Base-by-base conservation (phyloP, 371 early-diverging fungal species). In the Rhizopus stolonifer region DNA sequence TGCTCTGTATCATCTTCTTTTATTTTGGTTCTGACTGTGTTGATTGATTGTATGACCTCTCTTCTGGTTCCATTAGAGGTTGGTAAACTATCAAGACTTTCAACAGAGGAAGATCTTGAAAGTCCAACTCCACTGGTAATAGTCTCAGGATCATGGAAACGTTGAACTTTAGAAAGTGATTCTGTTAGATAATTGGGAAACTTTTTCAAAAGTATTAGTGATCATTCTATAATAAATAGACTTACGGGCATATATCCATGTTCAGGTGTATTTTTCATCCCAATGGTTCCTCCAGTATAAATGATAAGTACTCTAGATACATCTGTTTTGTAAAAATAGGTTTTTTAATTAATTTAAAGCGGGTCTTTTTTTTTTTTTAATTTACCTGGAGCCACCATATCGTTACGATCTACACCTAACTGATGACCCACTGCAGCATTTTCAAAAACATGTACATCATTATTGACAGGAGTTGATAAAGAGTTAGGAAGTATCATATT, bases 271-370 rank as follows among this genome's bases (percentile, higher is more conserved):
- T 91, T 80, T 60, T 86, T 87, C 97, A 95, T 95, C 23, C 96
- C 99, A 63, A 97, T 96, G 0, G 99, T 98, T 6, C 93, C 93
- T 38, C 93, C 93, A 0, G 96, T 96, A 73, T 98, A 98, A 31
- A 97, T 88, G 17, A 95, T 65, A 19, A 97, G 75, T 0, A 95
- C 93, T 31, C 87, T 74, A 4, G 91, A 90, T 8, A 91, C 74
- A 61, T 88, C 92, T 85, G 63, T 13, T 57, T 38, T 6, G 51
- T 11, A 15, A 17, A 17, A 8, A 22, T 14, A 13, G 39, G 23
- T 29, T n/a, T 51, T 45, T 7, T 10, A 29, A 29, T 29, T 29
- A 10, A 29, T 29, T 29, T 4, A 29, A 29, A 29, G 4, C 31
- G 4, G 31, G 31, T 29, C 10, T 29, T 29, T 29, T 29, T 29